Evolutionary conservation across 2,329 filamentous ascomycete genomes (phyloP), one percentile per base, ranked within the genome.

Genomic region (Colletotrichum viniferum): DNA sequence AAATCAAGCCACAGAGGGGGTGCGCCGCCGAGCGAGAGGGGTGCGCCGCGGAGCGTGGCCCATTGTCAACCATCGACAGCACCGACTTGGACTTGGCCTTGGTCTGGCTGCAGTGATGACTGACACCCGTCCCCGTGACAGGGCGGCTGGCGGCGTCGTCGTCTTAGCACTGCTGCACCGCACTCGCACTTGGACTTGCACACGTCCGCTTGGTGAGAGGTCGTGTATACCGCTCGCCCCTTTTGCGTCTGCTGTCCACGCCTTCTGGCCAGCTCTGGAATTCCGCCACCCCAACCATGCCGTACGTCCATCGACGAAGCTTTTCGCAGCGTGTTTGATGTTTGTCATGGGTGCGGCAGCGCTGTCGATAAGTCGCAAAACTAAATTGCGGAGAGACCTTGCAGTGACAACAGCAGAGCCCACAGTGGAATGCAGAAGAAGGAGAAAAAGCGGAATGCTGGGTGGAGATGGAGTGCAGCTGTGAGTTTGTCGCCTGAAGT

Each of bases 261-360:
- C 58, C 58, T 30, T 64, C 26, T 21, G n/a, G 26, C 58, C 38
- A 30, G 26, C 34, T 24, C 36, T 65, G 24, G 52, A 52, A 69
- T 69, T 38, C 52, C 32, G n/a, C 65, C 30, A 26, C 48, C 13
- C 65, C 21, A 52, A 52, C 63, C 36, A 43, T 24, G 14, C 21
- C 34, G 38, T 9, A 8, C 30, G 52, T 56, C 30, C 43, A 38
- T 14, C 43, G 58, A 67, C 38, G 55, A 75, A 75, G 63, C 69
- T 67, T 73, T 73, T 75, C 16, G 43, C 56, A 48, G 21, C 26
- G 52, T 68, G 69, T 75, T 75, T 75, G 69, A 73, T 48, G 43
- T 73, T 63, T 67, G 56, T 63, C 69, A 75, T 67, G 56, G 69
- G 28, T 62, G 63, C 52, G 26, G 52, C 34, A n/a, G 18, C n/a